Conservation (phyloP, 306 rosid species). For the Cucurbita ficifolia region DNA sequence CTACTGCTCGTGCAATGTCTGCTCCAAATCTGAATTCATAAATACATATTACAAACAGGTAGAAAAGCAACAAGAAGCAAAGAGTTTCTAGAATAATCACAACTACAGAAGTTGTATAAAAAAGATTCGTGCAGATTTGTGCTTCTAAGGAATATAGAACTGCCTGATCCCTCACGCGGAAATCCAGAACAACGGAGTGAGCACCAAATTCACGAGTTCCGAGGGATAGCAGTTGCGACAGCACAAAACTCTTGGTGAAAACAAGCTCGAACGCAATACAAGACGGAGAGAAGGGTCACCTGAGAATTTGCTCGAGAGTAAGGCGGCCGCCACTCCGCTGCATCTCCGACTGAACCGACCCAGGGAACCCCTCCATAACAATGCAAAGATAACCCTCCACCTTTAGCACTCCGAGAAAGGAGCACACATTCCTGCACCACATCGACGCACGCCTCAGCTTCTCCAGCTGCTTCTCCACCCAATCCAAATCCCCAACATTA, state of each 20-base stretch:
- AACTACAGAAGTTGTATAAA: background rate
- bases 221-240: background rate
- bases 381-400: constrained; percentile 66
- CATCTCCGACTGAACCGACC: constrained; percentile 96
- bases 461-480: constrained; percentile 73
- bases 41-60: constrained; percentile 4
- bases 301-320: constrained; percentile 90
- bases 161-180: background rate
- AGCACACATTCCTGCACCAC: constrained; percentile 97
- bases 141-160: background rate
- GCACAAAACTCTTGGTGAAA: background rate
- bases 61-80: background rate
- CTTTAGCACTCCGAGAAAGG: constrained; percentile 70
- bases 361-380: constrained; percentile 71
- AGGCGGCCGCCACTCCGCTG: constrained; percentile 90
- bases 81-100: background rate
- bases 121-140: background rate
- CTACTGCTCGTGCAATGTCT: constrained; percentile 94
- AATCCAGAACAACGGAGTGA: background rate
- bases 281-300: constrained; percentile 25
- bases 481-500: constrained; percentile 70
- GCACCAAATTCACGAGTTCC: background rate
- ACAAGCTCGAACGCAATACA: background rate
- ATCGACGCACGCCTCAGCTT: constrained; percentile 81
- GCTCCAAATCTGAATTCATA: constrained; percentile 71